Base-by-base conservation (phyloP, 1,139 yeast species). In the Tardiomyces depauwii region DNA sequence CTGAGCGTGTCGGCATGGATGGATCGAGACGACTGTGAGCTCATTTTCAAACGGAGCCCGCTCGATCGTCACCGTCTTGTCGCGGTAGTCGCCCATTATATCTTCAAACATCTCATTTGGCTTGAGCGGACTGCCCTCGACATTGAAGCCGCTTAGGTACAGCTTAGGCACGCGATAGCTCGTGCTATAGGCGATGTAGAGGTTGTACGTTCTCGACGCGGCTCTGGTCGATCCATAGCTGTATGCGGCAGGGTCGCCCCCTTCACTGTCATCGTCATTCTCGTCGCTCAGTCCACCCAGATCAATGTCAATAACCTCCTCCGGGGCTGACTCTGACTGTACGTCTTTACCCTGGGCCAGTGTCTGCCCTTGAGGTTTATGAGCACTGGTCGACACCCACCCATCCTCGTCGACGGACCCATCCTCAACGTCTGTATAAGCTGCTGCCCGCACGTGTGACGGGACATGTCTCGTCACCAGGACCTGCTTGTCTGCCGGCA, bases 41-140 rank as follows among this genome's bases (percentile, higher is more conserved):
- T 80, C 79, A 46, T 76, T 77, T 47, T 81, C 73, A 56, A 89
- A 89, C 3, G 98, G 98, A 7, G 95, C 80, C 52, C 77, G 79
- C 64, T 91, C 99, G 51, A 91, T 89, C 1, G 99, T 91, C 28
- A 93, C 98, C 0, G 99, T 93, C 65, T 91, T 91, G 59, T 89
- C 89, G 59, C 91, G 78, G 65, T 91, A 91, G 62, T 91, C 99
- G 36, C 82, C 77, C 11, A 89, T 78, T 45, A 91, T 87, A 62
- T 91, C 99, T 58, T 89, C 93, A 67, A 88, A 88, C 97, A 91
- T 91, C 58, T 85, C 83, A 32, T 80, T 71, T 1, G 98, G 96
- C 23, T 84, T 71, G 33, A 91, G 68, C 1, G 98, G 98, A 16
- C 80, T 74, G 0, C 98, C 97, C 51, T 83, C 77, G 16, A 80